Conservation (phyloP, 352 stramenopile genomes). For the Globisporangium takayamanum region DNA sequence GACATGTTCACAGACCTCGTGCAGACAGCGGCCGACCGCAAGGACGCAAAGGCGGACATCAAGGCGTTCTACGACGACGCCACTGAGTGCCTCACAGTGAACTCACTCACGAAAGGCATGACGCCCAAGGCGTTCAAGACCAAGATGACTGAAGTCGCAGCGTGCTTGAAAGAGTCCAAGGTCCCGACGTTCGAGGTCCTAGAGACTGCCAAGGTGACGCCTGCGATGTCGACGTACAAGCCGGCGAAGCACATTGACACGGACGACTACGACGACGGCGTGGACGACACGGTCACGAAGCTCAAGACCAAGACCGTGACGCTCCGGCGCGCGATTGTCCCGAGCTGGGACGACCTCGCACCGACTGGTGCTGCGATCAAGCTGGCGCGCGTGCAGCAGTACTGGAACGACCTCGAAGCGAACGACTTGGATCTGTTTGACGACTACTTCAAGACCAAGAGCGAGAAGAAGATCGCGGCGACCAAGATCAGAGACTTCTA, state of each 20-base stretch:
- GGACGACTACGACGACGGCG: background rate
- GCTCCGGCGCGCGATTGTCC: constrained; percentile 6
- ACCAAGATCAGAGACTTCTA: constrained; percentile 6
- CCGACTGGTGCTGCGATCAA: constrained; percentile 3
- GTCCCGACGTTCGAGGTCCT: background rate
- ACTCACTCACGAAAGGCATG: background rate
- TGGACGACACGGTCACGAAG: background rate
- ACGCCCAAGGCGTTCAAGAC: background rate
- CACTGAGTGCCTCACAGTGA: background rate
- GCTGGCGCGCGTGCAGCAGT: constrained; percentile 1
- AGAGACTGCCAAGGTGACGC: background rate
- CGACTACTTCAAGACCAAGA: background rate
- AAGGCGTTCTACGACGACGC: background rate
- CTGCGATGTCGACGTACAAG: background rate
- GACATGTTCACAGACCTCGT: background rate
- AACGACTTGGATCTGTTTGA: constrained; percentile 4
- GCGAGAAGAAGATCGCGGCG: background rate
- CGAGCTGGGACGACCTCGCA: constrained; percentile 6
- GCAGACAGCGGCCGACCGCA: background rate
- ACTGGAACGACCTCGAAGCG: constrained; percentile 3
- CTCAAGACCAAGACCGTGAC: constrained; percentile 4
- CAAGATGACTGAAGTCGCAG: background rate
- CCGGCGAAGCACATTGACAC: background rate
- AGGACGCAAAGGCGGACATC: background rate
- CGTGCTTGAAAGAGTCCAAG: background rate